Conservation (phyloP, 305 asterid species). For the Lippia alba region DNA sequence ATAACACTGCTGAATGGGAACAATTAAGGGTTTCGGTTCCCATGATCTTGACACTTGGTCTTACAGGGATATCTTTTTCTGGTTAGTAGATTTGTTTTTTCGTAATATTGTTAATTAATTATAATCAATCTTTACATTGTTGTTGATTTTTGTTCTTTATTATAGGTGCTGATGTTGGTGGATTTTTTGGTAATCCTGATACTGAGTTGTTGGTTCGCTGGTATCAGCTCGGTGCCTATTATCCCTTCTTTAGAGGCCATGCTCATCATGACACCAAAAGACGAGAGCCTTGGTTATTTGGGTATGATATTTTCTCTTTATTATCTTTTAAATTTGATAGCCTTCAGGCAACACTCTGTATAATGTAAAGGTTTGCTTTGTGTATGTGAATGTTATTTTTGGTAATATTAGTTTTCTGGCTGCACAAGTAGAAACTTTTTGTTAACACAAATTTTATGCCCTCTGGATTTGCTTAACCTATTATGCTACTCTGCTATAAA, state of each 20-base stretch:
- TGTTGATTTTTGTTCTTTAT: slow-evolving; percentile 26
- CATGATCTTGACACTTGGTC: slow-evolving; percentile 91
- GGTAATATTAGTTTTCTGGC: neutral
- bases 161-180: slow-evolving; percentile 98
- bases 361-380: neutral
- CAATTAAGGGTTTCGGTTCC: slow-evolving; percentile 92
- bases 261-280: slow-evolving; percentile 99
- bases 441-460: neutral
- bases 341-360: slow-evolving; percentile 11
- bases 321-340: slow-evolving; percentile 25
- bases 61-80: slow-evolving; percentile 85
- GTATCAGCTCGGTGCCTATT: slow-evolving; percentile 98
- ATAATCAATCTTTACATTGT: slow-evolving; percentile 22
- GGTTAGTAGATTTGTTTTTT: slow-evolving; percentile 54
- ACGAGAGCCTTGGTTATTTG: slow-evolving; percentile 97
- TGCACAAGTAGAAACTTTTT: neutral
- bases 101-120: neutral
- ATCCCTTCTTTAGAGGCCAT: slow-evolving; percentile 97
- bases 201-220: slow-evolving; percentile 91
- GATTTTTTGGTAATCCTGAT: slow-evolving; percentile 97
- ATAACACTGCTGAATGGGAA: slow-evolving; percentile 96
- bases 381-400: neutral
- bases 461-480: neutral
- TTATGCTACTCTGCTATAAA: neutral
- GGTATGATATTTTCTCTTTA: slow-evolving; percentile 58